Base-by-base conservation (phyloP, 2,329 filamentous ascomycete genomes). In the Trichoderma gracile region DNA sequence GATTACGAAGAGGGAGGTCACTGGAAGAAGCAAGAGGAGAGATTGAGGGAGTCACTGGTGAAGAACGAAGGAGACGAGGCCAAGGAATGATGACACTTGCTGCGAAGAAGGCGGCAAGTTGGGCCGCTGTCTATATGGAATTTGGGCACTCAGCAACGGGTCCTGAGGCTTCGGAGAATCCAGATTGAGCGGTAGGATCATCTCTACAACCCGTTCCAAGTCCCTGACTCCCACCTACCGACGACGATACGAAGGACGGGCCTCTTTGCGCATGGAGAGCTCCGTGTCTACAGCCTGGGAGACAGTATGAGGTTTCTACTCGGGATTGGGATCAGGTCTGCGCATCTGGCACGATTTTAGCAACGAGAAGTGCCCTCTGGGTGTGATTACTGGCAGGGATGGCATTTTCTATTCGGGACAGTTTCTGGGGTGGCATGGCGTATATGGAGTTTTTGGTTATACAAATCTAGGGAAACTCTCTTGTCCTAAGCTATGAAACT, bases 1-100 rank as follows among this genome's bases (percentile, higher is more conserved):
- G 85, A 94, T 75, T 95, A 95, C 71, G 88, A 94, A 73, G 92
- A 96, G 76, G 93, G 92, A 6, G 85, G 89, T 56, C 91, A 97
- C 76, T 95, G 92, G 91, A 88, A 86, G 78, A 88, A 86, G 68
- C 90, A 96, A 75, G 92, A 95, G 73, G 91, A 94, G 76, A 82
- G 88, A 67, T 63, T 83, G 57, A 79, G 80, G 60, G 78, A 76
- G 61, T 75, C 78, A 5, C 64, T 80, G 15, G 80, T 82, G 53
- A 77, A 76, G 43, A 79, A 81, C 17, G 69, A 68, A 9, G 70
- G 71, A 49, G 70, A 71, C 55, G 70, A 73, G 6, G 33, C 33
- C 33, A 67, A 68, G 60, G 68, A 71, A 12, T 68, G 64, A 50
- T n/a, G 17, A 21, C 17, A 30, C 43, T 30, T n/a, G 56, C 43